Percentiles rank a stretch among this genome's conserved stretches.
Evolutionary conservation across 495 filamentous ascomycete genomes (phyloP).

Genomic region (Talaromyces borbonicus): DNA sequence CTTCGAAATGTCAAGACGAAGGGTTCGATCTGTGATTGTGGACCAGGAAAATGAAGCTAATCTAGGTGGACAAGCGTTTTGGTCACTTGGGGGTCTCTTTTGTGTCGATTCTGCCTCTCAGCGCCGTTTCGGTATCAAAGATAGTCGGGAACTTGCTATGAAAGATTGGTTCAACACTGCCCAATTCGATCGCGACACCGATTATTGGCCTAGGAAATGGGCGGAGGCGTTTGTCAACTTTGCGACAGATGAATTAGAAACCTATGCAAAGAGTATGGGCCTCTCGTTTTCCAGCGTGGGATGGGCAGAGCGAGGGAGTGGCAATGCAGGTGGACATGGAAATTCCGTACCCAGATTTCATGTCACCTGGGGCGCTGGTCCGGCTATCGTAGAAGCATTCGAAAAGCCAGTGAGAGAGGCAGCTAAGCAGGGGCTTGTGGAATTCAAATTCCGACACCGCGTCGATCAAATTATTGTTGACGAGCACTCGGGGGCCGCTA

Average conservation of each 20-base stretch:
- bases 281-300: constrained; percentile 34
- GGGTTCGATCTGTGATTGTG: constrained; percentile 29
- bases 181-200: constrained; percentile 36
- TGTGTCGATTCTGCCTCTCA: constrained; percentile 38
- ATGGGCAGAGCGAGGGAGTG: constrained; percentile 43
- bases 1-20: constrained; percentile 34
- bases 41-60: constrained; percentile 39
- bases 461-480: constrained; percentile 40
- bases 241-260: constrained; percentile 37
- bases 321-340: constrained; percentile 38
- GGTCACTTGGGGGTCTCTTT: constrained; percentile 45
- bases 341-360: constrained; percentile 44
- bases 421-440: constrained; percentile 33
- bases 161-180: constrained; percentile 41
- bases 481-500: constrained; percentile 29
- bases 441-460: constrained; percentile 38
- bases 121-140: constrained; percentile 38
- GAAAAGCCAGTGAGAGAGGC: constrained; percentile 35
- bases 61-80: constrained; percentile 44
- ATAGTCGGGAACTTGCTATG: constrained; percentile 36
- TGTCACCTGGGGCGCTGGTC: constrained; percentile 40
- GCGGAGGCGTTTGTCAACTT: constrained; percentile 45
- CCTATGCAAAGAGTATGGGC: constrained; percentile 35
- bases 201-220: constrained; percentile 37
- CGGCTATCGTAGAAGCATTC: constrained; percentile 41